Base-by-base conservation (phyloP, 768 basidiomycete genomes). In the Dioszegia crocea region DNA sequence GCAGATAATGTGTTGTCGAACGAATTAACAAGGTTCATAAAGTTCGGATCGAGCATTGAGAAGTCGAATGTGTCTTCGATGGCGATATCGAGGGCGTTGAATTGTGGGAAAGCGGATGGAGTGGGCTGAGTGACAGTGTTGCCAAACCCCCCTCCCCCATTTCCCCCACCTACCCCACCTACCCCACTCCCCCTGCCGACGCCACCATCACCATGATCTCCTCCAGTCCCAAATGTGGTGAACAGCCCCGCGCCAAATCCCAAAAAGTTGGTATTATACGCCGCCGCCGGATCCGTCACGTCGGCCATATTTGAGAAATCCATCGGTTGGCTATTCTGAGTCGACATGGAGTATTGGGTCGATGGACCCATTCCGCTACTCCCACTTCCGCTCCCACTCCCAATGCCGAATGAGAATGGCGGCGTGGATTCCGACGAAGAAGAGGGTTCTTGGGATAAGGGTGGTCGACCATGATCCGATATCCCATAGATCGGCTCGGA, bases 21-120 rank as follows among this genome's bases (percentile, higher is more conserved):
- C 2, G 65, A 56, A 40, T 50, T 66, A 21, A 73, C 39, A 10
- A 73, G 60, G 44, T 61, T 60, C 60, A 68, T 64, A 26, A 66
- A 65, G 23, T 39, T 54, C 3, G 71, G 68, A 64, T 73, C 68
- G n/a, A 73, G 61, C 30, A 55, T 60, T 9, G 62, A 62, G 33
- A 67, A 73, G 43, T 73, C 71, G 52, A 73, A 73, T 8, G 49
- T 41, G 30, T 58, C 55, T 24, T 63, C 64, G 24, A 59, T 39
- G 27, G 49, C 23, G 8, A 39, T 30, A 17, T 53, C 47, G 47
- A 30, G 36, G 38, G 16, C 3, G 24, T 26, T 31, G 16, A 49
- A 41, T 33, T 49, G 60, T 14, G 51, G 51, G 38, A 53, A 53
- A 19, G 40, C 29, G 14, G 36, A 40, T n/a, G 45, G 24, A 21